These are phyloP conservation scores for Knufia fluminis DNA, from an alignment of 2,329 filamentous ascomycete genomes.

Conservation along the genomic window DNA sequence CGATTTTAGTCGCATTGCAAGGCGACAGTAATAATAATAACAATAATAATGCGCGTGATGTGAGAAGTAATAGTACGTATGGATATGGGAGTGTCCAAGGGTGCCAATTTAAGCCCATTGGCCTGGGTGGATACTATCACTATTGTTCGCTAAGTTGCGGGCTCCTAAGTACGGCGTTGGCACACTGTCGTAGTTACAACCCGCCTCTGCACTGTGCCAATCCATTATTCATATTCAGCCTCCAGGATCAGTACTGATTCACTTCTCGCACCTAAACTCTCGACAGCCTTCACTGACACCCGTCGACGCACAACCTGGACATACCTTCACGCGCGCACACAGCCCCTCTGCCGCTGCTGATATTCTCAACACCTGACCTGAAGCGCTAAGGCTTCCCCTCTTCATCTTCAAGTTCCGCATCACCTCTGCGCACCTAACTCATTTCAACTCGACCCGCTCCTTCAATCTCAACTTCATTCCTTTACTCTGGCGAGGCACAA, in stretches of 20 bases:
- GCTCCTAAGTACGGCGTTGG: no score
- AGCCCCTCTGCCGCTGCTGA: neutral
- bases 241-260: conserved; percentile 1
- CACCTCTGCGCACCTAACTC: conserved; percentile 9
- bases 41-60: no score
- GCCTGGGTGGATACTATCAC: neutral
- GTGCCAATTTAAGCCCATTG: neutral
- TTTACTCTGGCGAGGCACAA: neutral
- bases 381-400: neutral
- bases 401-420: neutral
- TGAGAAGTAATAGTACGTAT: no score
- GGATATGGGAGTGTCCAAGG: no score
- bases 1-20: no score
- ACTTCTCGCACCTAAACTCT: neutral
- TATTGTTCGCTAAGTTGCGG: no score
- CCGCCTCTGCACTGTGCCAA: no score
- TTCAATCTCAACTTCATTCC: conserved; percentile 17
- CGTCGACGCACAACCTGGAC: neutral
- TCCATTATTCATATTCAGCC: neutral
- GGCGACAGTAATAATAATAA: no score
- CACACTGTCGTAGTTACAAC: no score
- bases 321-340: conserved; percentile 4
- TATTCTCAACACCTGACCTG: conserved; percentile 3
- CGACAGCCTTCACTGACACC: neutral
- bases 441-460: conserved; percentile 10